A percentile compares a stretch with the other conserved stretches of the same genome.
phyloP scores from a whole-genome alignment of 2,329 filamentous ascomycete species.

The Dactylellina haptotyla region DNA sequence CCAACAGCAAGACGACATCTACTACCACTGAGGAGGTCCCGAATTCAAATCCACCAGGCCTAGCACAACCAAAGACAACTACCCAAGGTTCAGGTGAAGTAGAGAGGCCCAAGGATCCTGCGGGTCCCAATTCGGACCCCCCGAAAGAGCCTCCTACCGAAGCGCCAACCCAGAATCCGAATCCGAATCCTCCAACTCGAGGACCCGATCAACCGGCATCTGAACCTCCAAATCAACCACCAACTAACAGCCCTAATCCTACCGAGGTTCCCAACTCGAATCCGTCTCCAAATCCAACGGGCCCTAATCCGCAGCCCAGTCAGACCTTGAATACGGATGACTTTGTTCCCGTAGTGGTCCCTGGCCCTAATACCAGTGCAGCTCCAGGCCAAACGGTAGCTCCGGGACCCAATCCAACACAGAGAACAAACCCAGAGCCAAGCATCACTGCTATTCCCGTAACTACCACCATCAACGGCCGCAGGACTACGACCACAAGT shows the following conservation, averaged over 20 bases:
- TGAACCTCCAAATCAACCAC: neutral
- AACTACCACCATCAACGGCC: slow-evolving; percentile 21
- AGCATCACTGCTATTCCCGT: slow-evolving; percentile 21
- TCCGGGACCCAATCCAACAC: slow-evolving; percentile 13
- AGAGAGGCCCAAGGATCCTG: neutral
- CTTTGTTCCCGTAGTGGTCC: slow-evolving; percentile 16
- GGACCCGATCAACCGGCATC: neutral
- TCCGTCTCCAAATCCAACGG: slow-evolving; percentile 18
- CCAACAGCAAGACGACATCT: slow-evolving; percentile 7
- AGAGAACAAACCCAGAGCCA: neutral
- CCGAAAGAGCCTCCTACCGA: neutral
- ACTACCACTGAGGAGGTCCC: neutral
- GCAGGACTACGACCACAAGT: slow-evolving; percentile 18
- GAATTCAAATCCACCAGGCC: neutral
- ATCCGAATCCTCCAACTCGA: neutral
- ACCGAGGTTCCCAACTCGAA: slow-evolving; percentile 16
- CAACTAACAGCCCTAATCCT: neutral
- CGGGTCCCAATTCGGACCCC: neutral
- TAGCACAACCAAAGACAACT: neutral
- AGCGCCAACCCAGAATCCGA: neutral
- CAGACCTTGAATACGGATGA: slow-evolving; percentile 21
- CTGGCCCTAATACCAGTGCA: neutral
- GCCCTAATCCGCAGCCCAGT: neutral
- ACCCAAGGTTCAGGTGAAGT: neutral
- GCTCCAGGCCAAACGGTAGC: slow-evolving; percentile 25